Conservation (phyloP, 2,329 filamentous ascomycete species). For the Ploettnerulaceae sp. region DNA sequence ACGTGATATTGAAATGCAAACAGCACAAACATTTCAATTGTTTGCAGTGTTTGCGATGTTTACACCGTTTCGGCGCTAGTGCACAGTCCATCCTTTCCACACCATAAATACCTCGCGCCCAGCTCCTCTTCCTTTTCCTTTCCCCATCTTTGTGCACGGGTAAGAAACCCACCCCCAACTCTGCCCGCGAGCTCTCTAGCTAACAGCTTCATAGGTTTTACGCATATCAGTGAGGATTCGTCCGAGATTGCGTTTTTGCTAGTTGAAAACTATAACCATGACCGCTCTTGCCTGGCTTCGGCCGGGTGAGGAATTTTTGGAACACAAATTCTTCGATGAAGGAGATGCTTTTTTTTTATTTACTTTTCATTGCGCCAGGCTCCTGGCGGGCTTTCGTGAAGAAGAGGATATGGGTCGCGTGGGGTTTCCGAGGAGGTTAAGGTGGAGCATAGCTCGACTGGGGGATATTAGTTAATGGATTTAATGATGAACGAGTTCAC, state of each 20-base stretch:
- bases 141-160: slow-evolving; percentile 58
- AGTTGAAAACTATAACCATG: slow-evolving; percentile 53
- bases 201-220: slow-evolving; percentile 48
- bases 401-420: slow-evolving; percentile 50
- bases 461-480: too few relatives aligned
- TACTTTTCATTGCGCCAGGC: slow-evolving; percentile 50
- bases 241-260: slow-evolving; percentile 86
- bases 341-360: slow-evolving; percentile 33
- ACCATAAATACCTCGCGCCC: not conserved
- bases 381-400: slow-evolving; percentile 43
- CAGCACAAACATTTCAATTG: too few relatives aligned
- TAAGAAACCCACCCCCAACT: slow-evolving; percentile 4
- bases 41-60: too few relatives aligned
- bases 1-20: too few relatives aligned
- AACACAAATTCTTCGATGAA: slow-evolving; percentile 38
- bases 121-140: slow-evolving; percentile 34
- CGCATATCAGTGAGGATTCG: slow-evolving; percentile 81
- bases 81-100: not conserved
- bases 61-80: too few relatives aligned
- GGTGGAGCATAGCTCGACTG: too few relatives aligned
- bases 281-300: slow-evolving; percentile 67
- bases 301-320: slow-evolving; percentile 78
- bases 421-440: too few relatives aligned
- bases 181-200: slow-evolving; percentile 38
- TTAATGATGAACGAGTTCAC: too few relatives aligned